Base-by-base conservation (phyloP, 1,139 yeast genomes). In the Wickerhamomyces sp. region DNA sequence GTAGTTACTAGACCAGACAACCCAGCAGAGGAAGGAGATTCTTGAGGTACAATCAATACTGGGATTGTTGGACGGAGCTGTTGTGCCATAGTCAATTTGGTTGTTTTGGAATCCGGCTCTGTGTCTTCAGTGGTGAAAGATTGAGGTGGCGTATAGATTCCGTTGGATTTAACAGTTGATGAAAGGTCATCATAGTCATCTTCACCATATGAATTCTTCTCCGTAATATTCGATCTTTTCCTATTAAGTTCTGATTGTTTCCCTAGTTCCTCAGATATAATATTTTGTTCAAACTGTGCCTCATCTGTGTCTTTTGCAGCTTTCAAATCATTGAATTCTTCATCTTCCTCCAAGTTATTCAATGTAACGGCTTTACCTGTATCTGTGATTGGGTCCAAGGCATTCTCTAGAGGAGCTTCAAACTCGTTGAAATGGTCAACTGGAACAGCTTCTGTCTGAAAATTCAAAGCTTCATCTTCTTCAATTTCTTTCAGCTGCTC, bases 11-110 rank as follows among this genome's bases (percentile, higher is more conserved):
- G n/a, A 3, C 35, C 31, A 14, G 37, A 19, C 10, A 15, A 20
- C 0, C 16, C 36, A 18, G 29, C 26, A 7, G 28, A 31, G 7
- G 31, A 21, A n/a, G 28, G 25, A 6, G 29, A 27, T 12, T 35
- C 46, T 6, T 34, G 31, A 27, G 39, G 44, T 10, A 40, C 43
- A 14, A 42, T 39, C 3, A 43, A 28, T 3, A 40, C 38, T 26
- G 53, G 54, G 13, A 52, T 49, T 0, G 48, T 52, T 15, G 54
- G 51, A 33, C 58, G 56, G 5, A 54, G 31, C 8, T 53, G 55
- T 28, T 54, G 56, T 5, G 58, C 58, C 58, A 54, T 54, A 6
- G 36, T 32, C 7, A 35, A 33, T 5, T 29, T 31, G 2, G 36
- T 38, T 13, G 28, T n/a, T 10, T 30, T 22, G 3, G 34, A 38